phyloP scores from a whole-genome alignment of 208 protist species.

The Leishmania turanica region DNA sequence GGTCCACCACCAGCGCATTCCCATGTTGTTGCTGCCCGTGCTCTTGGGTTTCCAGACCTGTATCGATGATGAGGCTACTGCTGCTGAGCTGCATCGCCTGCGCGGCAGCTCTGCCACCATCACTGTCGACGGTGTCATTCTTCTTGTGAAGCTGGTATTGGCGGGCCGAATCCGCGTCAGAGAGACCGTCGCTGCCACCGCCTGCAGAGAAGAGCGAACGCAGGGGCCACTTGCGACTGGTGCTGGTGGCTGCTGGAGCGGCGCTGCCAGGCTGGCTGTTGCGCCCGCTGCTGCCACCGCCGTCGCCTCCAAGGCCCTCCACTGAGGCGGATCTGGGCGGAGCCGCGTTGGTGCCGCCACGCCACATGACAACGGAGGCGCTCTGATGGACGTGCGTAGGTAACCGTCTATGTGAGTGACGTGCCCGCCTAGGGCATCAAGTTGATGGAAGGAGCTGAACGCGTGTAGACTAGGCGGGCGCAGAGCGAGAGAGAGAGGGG shows the following conservation, averaged over 20 bases:
- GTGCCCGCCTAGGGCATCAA: not conserved
- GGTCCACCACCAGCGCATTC: not conserved
- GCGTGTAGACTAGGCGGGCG: not conserved
- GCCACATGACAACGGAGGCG: constrained; percentile 3
- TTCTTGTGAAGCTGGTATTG: constrained; percentile 29
- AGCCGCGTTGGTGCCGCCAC: not conserved
- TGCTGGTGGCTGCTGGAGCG: not conserved
- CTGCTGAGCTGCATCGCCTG: not conserved
- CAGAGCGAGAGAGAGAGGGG: not conserved
- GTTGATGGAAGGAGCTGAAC: not conserved
- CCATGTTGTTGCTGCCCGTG: not conserved
- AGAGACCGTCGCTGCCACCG: not conserved
- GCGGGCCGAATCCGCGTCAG: not conserved
- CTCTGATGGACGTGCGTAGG: not conserved
- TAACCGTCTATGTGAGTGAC: not conserved
- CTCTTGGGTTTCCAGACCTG: not conserved
- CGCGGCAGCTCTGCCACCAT: not conserved
- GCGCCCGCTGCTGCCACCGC: not conserved
- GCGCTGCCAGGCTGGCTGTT: not conserved
- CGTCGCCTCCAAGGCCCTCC: not conserved
- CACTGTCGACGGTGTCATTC: constrained; percentile 10
- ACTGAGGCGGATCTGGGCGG: not conserved
- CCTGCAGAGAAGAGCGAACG: constrained; percentile 3
- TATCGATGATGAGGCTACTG: not conserved
- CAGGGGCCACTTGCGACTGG: constrained; percentile 8